Base-by-base conservation (phyloP, 441 rosid genomes). In the Pelargonium australe region DNA sequence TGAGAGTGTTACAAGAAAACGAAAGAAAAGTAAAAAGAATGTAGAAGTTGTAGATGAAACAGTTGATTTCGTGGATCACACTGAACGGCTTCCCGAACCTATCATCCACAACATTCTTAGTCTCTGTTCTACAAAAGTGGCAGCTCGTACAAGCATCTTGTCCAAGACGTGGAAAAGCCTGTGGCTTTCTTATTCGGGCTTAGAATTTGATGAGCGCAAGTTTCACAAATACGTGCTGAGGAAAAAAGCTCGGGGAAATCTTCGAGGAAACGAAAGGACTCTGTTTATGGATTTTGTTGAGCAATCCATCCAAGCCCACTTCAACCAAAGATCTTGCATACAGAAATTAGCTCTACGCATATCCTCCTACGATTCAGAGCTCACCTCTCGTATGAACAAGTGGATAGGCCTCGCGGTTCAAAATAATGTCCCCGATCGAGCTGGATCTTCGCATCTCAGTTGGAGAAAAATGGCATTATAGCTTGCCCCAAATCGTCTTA, bases 91-190 rank as follows among this genome's bases (percentile, higher is more conserved):
- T 57, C 82, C 84, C 69, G 78, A 73, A 14, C 76, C 70, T 70
- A 61, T 78, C 45, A 78, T 71, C 63, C 82, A 78, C 62, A 71
- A 62, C 5, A 78, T 81, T 25, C 43, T 65, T 78, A 12, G 62
- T 41, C 64, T 81, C 34, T 77, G 45, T 25, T 70, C 76, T 69
- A 72, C 28, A 9, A 81, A 81, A 70, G 84, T 74, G 60, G 75
- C 72, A n/a, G 81, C 71, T 16, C 60, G 79, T 68, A 74, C 82
- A 13, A 67, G 77, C 28, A 34, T 75, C 43, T 71, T 74, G 74
- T 81, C 82, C 55, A 81, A 72, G 77, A 70, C 64, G 65, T 81
- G 84, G 82, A 69, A 72, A 74, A 71, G 68, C 3, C 40, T 76
- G 17, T 76, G 80, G 80, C 60, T 23, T 31, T 75, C 79, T 43